Base-by-base conservation (phyloP, 2,329 filamentous ascomycete species). In the Trichoderma pleuroti region DNA sequence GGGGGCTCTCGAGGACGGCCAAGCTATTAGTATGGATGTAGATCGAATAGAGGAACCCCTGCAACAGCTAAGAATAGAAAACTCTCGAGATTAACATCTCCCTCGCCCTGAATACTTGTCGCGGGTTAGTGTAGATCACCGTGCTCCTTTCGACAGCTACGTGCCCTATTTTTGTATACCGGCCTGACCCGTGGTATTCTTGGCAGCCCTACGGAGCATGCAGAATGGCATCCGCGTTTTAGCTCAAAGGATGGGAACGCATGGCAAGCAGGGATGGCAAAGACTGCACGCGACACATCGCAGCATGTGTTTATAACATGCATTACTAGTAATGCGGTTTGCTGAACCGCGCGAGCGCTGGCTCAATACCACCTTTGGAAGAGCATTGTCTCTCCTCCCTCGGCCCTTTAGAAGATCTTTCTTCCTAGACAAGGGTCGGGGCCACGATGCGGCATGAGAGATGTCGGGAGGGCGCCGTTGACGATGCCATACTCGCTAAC, bases 71-170 rank as follows among this genome's bases (percentile, higher is more conserved):
- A 68, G 64, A 68, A 60, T 60, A 32, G 36, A 57, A 67, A 57
- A 18, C 10, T 18, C 2, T 59, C 5, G 36, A 59, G 63, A 56
- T 59, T 65, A 30, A 10, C 46, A 46, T 30, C 34, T 24, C 36
- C 24, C 36, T 68, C 64, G 64, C 64, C 64, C 54, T 68, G 64
- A 24, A 68, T 68, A 68, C 64, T 68, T 18, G 26, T 68, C 64
- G 28, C 54, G 64, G 64, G 18, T 60, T 68, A 68, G 64, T 49
- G 26, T 68, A 68, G 63, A 59, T 68, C 26, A 26, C 64, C 52
- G 42, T 57, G 52, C 64, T 26, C n/a, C 18, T 59, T 67, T 24
- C 18, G 36, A 67, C 36, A 5, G 34, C 36, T 34, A 12, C 34
- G 16, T 32, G 24, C 24, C 52, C 64, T 59, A 68, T 59, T 68